These are phyloP conservation scores for Elsinoe arachidis DNA, from an alignment of 2,329 filamentous ascomycete species.

Conservation along the genomic window DNA sequence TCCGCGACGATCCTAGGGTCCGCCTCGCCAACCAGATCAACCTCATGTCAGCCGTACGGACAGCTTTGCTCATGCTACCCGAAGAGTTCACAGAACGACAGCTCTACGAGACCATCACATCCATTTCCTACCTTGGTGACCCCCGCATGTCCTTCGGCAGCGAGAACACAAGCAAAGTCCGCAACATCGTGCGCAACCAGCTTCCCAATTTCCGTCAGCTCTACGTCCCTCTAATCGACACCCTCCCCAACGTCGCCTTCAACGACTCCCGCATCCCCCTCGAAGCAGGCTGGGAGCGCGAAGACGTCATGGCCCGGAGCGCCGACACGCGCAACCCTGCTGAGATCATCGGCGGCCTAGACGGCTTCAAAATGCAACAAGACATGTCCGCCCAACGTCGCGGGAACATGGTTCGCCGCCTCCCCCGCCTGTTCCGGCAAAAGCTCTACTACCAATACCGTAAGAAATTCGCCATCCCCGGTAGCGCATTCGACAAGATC, in stretches of 20 bases:
- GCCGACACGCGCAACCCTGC: constrained; percentile 43
- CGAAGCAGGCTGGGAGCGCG: constrained; percentile 32
- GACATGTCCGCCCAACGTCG: constrained; percentile 88
- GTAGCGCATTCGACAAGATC: constrained; percentile 75
- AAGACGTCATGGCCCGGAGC: constrained; percentile 23
- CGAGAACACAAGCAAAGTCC: constrained; percentile 85
- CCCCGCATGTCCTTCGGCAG: constrained; percentile 88
- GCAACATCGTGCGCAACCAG: constrained; percentile 89
- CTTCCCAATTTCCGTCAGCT: constrained; percentile 83
- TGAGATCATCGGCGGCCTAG: constrained; percentile 38
- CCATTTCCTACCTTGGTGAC: constrained; percentile 89
- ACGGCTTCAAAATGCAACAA: constrained; percentile 64
- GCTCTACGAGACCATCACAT: constrained; percentile 83
- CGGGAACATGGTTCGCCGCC: constrained; percentile 89
- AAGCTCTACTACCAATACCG: constrained; percentile 95
- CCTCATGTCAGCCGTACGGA: constrained; percentile 80
- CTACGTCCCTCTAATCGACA: constrained; percentile 81
- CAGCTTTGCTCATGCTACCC: constrained; percentile 78
- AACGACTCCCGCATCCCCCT: constrained; percentile 51
- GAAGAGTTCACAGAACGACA: constrained; percentile 76
- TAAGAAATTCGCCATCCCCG: constrained; percentile 77
- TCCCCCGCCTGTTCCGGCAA: constrained; percentile 77
- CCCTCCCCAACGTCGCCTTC: constrained; percentile 80
- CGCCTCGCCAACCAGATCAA: constrained; percentile 95
- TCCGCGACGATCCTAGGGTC: constrained; percentile 85